A percentile compares a stretch with the other conserved stretches of the same genome.
Evolutionary conservation across 1,284 basidiomycete species (phyloP).

Genomic region (Moesziomyces aphidis): DNA sequence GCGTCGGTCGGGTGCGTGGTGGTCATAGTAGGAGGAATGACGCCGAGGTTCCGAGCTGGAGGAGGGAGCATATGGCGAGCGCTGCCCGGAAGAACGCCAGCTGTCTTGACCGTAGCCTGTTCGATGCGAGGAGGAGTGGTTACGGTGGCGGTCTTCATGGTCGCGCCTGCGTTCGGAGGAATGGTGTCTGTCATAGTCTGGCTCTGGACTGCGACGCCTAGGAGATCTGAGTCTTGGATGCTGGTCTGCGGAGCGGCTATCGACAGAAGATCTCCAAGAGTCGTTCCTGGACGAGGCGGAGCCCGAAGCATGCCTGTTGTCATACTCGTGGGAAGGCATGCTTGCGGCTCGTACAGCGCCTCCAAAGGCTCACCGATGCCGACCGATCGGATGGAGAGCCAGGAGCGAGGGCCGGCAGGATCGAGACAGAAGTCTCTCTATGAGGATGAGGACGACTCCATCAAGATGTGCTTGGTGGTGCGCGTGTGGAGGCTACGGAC

Average conservation of each 20-base stretch:
- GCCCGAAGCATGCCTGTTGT: slow-evolving; percentile 14
- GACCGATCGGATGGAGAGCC: neutral
- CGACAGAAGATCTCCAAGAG: slow-evolving; percentile 6
- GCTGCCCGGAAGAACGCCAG: neutral
- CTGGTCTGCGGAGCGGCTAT: slow-evolving; percentile 2
- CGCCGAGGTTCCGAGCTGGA: no score
- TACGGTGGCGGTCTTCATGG: neutral
- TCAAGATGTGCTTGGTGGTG: neutral
- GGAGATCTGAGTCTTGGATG: slow-evolving; percentile 9
- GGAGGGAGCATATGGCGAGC: slow-evolving; percentile 4
- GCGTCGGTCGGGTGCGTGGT: neutral
- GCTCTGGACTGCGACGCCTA: neutral
- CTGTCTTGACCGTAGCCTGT: slow-evolving; percentile 3
- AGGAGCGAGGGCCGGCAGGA: neutral
- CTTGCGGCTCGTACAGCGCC: neutral
- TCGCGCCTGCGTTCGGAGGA: slow-evolving; percentile 1
- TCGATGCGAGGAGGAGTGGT: neutral
- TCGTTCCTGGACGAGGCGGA: slow-evolving; percentile 13
- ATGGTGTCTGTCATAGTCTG: slow-evolving; percentile 5
- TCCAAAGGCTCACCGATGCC: neutral
- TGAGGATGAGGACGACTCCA: neutral
- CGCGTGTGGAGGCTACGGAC: neutral
- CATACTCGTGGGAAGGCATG: slow-evolving; percentile 23
- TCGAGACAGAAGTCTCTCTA: neutral
- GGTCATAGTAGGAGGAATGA: neutral